Base-by-base conservation (phyloP, 164 flowering plant genomes). In the Nelumbo lutea region DNA sequence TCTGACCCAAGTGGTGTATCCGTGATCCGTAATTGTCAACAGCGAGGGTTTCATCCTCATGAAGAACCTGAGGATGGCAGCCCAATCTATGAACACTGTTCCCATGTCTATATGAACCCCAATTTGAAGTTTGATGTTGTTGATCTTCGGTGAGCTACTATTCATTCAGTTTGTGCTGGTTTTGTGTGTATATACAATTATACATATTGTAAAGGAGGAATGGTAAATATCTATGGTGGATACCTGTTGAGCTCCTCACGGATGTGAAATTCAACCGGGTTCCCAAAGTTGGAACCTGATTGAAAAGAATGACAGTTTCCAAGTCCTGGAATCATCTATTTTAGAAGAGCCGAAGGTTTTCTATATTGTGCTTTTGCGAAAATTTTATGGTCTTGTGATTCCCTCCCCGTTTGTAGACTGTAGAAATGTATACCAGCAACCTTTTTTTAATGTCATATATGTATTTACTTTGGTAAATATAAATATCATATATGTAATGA, bases 21-120 rank as follows among this genome's bases (percentile, higher is more conserved):
- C 7, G 80, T 90, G 42, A 90, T 93, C 51, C 90, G 99, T 39
- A 87, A 86, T 46, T 96, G 99, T 76, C 87, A 88, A 61, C 81
- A 90, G 68, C 91, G 96, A 42, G 96, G 97, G 7, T 96, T 96
- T 77, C 98, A 96, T 84, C 98, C 99, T n/a, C 99, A 96, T 47
- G 98, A 91, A 69, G 97, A 90, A 75, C 83, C 96, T 72, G 61
- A 65, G 11, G 97, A 93, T 71, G 99, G 98, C 9, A 86, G 85
- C 71, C 88, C 95, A 3, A 80, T 93, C 14, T 91, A 96, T 59
- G 96, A 93, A 77, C 97, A 91, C 64, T 93, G 98, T 68, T 93
- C 97, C 61, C 98, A 96, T 83, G 97, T 91, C 45, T 93, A 72
- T 67, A 85, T 96, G 87, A 90, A 96, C 69, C 67, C 87, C 13